Base-by-base conservation (phyloP, 139 green algal species). In the Zygnema cylindricum region DNA sequence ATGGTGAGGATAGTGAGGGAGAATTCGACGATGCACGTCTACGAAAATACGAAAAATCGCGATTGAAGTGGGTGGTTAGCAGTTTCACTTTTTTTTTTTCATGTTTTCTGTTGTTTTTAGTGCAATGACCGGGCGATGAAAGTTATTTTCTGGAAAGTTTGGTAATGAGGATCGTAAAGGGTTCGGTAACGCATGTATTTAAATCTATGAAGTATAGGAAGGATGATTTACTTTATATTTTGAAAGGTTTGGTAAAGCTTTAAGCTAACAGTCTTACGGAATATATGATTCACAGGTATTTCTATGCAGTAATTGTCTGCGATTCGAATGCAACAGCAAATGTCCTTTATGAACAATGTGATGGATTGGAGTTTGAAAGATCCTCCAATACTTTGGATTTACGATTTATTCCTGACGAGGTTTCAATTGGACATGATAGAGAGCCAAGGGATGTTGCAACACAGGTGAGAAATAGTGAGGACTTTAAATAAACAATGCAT, bases 331-430 rank as follows among this genome's bases (percentile, higher is more conserved):
- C 69, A 32, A 95, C 95, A 0, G 97, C 96, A 43, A 88, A 84
- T 11, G 76, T 76, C 25, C 33, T 99, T 30, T 98, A 98, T 75
- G 75, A 91, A 16, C 94, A 96, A 92, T 98, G 96, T 87, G 97
- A 99, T 76, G 97, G 97, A 33, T 86, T 98, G 79, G 96, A 98
- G 91, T 96, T 98, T 75, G 94, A 97, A 90, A 88, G 78, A 76
- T 93, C 85, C 1, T 94, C 93, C 88, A 96, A 90, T 86, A 93
- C 94, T 91, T 94, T 99, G 43, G 97, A 99, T 94, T 92, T 99
- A 69, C 94, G 97, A 25, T 99, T 98, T 93, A 93, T 99, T 22
- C 95, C 96, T 7, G 95, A 98, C 0, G 93, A 94, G 32, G 78
- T 86, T 55, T 91, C 88, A 83, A 97, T 98, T 76, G 77, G 40